These are phyloP conservation scores for Xylaria polymorpha DNA, from an alignment of 2,329 filamentous ascomycete species.

Conservation along the genomic window DNA sequence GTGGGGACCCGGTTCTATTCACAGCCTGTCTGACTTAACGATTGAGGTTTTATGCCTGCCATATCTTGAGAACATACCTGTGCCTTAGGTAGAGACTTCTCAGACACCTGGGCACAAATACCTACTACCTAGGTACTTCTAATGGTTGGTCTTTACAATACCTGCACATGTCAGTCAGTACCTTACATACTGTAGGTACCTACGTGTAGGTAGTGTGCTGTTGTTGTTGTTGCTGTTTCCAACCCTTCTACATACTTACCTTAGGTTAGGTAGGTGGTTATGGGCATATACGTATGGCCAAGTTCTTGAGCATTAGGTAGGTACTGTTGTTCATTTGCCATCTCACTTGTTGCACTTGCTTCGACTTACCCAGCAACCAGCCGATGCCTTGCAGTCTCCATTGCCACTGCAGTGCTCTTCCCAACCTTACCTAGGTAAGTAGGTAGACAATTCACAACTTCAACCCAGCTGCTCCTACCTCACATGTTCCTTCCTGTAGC, in stretches of 20 bases:
- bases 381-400: background rate
- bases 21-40: background rate
- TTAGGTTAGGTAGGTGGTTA: too few species aligned
- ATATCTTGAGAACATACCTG: background rate
- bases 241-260: background rate
- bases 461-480: constrained; percentile 1
- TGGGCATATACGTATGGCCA: too few species aligned
- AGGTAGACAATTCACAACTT: background rate
- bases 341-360: background rate
- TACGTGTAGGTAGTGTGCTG: too few species aligned
- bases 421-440: background rate
- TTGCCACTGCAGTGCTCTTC: background rate
- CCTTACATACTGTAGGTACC: too few species aligned
- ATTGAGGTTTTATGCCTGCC: background rate
- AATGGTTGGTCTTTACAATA: background rate
- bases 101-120: background rate
- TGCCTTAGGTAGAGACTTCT: background rate
- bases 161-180: background rate
- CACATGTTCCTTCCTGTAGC: constrained; percentile 17
- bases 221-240: background rate
- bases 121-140: constrained; percentile 7
- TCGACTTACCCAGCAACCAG: background rate
- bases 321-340: too few species aligned
- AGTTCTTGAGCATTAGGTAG: too few species aligned
- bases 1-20: background rate